phyloP scores from a whole-genome alignment of 2,329 filamentous ascomycete genomes.

The Arthrobotrys musiformis region DNA sequence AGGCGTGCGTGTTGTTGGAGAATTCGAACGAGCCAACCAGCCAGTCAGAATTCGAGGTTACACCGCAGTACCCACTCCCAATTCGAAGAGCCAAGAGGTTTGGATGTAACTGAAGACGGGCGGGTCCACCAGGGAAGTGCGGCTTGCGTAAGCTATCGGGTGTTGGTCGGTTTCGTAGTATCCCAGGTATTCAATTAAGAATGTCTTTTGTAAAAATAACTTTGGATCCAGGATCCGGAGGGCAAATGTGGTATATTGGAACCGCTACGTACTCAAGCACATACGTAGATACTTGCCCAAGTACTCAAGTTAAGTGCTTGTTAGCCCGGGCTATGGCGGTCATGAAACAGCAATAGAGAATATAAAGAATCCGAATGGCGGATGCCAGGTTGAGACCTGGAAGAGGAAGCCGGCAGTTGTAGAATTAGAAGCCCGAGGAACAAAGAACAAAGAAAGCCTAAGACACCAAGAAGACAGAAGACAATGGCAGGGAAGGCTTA shows the following conservation, averaged over 20 bases:
- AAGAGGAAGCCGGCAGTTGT: neutral
- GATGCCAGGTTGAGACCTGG: neutral
- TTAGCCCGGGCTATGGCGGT: too few relatives aligned
- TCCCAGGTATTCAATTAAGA: neutral
- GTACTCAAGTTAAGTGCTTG: too few relatives aligned
- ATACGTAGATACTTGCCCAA: too few relatives aligned
- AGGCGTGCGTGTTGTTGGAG: slow-evolving; percentile 15
- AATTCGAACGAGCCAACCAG: neutral
- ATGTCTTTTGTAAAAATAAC: neutral
- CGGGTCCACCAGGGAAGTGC: neutral
- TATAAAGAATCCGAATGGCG: too few relatives aligned
- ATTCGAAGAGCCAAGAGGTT: slow-evolving; percentile 24
- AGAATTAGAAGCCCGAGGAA: neutral
- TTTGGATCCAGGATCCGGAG: neutral
- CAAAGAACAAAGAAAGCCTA: neutral
- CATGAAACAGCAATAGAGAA: too few relatives aligned
- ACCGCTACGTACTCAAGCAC: neutral
- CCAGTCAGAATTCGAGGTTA: slow-evolving; percentile 14
- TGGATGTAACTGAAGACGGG: slow-evolving; percentile 23
- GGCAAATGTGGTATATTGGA: neutral
- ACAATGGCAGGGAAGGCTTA: neutral
- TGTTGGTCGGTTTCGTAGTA: neutral
- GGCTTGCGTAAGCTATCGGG: slow-evolving; percentile 41
- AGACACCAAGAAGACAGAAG: neutral
- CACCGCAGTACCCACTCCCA: slow-evolving; percentile 28